These are phyloP conservation scores for Moesziomyces globuligerus DNA, from an alignment of 1,284 basidiomycete species.

Conservation along the genomic window DNA sequence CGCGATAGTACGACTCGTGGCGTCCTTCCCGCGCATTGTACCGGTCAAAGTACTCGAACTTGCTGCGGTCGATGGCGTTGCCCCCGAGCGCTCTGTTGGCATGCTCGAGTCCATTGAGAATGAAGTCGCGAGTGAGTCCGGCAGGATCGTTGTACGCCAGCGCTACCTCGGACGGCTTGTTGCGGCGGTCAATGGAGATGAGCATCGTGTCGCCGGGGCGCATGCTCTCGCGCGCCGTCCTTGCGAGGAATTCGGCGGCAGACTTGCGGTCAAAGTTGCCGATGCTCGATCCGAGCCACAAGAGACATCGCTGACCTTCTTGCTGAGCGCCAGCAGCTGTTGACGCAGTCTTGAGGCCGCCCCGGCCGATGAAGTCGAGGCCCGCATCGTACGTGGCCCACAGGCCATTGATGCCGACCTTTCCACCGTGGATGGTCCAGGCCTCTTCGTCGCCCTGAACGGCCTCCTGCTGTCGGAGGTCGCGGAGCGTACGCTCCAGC, in stretches of 20 bases:
- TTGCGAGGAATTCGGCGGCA: conserved; percentile 79
- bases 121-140: conserved; percentile 83
- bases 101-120: conserved; percentile 85
- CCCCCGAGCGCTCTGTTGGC: conserved; percentile 69
- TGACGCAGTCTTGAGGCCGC: conserved; percentile 65
- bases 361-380: conserved; percentile 70
- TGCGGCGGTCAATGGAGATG: conserved; percentile 86
- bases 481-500: conserved; percentile 80
- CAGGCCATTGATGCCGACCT: conserved; percentile 72
- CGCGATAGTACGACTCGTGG: conserved; percentile 87
- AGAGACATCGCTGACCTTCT: conserved; percentile 68
- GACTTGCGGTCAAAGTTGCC: conserved; percentile 85
- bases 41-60: conserved; percentile 84
- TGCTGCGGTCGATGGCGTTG: conserved; percentile 72
- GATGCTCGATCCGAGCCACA: conserved; percentile 93
- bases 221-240: conserved; percentile 74
- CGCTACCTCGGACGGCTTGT: conserved; percentile 76
- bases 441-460: conserved; percentile 72
- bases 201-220: conserved; percentile 74
- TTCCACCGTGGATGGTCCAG: conserved; percentile 55
- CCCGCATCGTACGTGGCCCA: conserved; percentile 91
- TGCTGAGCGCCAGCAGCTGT: conserved; percentile 21
- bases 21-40: conserved; percentile 80
- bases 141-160: conserved; percentile 71
- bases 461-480: conserved; percentile 70